A percentile compares a stretch with the other conserved stretches of the same genome.
phyloP scores from a whole-genome alignment of 352 stramenopile species.

The Phytophthora pini region DNA sequence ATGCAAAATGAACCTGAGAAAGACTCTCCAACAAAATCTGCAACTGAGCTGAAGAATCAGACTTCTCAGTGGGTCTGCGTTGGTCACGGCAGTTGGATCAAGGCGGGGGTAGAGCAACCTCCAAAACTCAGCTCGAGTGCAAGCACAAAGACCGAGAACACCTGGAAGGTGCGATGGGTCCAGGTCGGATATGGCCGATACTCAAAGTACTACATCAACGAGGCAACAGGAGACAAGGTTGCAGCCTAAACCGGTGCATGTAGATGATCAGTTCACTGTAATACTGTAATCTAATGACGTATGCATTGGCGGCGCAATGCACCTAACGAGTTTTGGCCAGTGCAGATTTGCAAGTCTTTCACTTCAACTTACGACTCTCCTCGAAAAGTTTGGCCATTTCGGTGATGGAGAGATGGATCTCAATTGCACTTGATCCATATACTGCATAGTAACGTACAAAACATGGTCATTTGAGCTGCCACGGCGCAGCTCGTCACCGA shows the following conservation, averaged over 20 bases:
- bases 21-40: background rate
- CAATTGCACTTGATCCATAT: too few relatives aligned
- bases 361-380: background rate
- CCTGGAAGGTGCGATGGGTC: constrained; percentile 19
- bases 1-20: too few relatives aligned
- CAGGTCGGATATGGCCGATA: constrained; percentile 27
- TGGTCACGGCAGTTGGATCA: constrained; percentile 28
- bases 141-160: background rate
- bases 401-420: too few relatives aligned
- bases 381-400: too few relatives aligned
- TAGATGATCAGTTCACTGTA: background rate
- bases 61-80: constrained; percentile 21
- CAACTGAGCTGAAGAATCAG: background rate
- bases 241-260: background rate
- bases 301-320: background rate
- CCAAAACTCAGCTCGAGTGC: background rate
- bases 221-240: constrained; percentile 13
- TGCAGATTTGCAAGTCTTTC: background rate
- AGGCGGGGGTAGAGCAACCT: background rate
- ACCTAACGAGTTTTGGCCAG: background rate
- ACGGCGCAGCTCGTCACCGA: too few relatives aligned
- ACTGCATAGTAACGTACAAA: too few relatives aligned
- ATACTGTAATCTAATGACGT: constrained; percentile 6
- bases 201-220: constrained; percentile 22
- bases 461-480: too few relatives aligned